Percentiles rank a stretch among this genome's conserved stretches.
These are phyloP conservation scores for Phytophthora tentaculata DNA, from an alignment of 352 stramenopile genomes.

Conservation along the genomic window DNA sequence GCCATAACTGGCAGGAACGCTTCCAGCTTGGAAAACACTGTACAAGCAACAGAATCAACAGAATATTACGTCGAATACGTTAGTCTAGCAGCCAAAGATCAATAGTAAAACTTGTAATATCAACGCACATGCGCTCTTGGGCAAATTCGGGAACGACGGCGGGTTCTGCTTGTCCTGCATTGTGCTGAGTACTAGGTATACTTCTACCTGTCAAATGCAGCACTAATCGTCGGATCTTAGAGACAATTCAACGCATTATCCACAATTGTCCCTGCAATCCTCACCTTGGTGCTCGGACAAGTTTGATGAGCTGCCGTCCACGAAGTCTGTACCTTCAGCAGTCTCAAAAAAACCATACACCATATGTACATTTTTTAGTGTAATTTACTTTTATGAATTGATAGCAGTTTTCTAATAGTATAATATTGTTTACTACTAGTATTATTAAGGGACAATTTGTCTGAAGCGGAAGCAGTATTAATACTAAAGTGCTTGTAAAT, in stretches of 20 bases:
- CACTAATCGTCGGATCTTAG: slow-evolving; percentile 4
- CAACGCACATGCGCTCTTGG: slow-evolving; percentile 65
- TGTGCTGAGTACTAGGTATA: background rate
- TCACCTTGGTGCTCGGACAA: background rate
- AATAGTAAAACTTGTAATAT: background rate
- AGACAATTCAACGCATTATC: background rate
- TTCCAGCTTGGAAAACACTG: slow-evolving; percentile 80
- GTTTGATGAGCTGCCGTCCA: slow-evolving; percentile 10
- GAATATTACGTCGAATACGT: slow-evolving; percentile 1
- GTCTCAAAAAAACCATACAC: background rate
- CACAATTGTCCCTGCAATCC: background rate
- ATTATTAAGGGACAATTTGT: no score
- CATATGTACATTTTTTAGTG: slow-evolving; percentile 2
- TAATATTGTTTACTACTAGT: no score
- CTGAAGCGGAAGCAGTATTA: no score
- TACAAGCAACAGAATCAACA: background rate
- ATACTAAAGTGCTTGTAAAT: no score
- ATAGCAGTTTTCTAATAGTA: no score
- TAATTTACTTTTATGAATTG: slow-evolving; percentile 6
- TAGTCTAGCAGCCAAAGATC: background rate
- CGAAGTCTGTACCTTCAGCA: slow-evolving; percentile 6
- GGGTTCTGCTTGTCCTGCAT: slow-evolving; percentile 39
- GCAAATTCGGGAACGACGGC: slow-evolving; percentile 52
- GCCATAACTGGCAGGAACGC: slow-evolving; percentile 79
- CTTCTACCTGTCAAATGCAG: background rate